phyloP scores from a whole-genome alignment of 331 rosid species.

The Pyracantha coccinea region DNA sequence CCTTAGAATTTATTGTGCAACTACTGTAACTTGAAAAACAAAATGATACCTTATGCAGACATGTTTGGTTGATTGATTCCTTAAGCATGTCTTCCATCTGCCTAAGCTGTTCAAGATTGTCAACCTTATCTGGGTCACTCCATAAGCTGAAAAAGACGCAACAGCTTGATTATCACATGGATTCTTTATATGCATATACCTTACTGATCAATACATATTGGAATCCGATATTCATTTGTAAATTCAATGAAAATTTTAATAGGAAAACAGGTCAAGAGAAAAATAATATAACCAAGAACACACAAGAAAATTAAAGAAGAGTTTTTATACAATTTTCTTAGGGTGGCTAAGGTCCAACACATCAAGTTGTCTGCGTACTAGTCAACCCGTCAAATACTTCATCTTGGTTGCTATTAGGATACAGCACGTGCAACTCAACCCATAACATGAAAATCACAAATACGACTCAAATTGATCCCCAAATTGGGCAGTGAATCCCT shows the following conservation, averaged over 20 bases:
- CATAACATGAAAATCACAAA: neutral
- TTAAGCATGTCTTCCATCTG: constrained; percentile 62
- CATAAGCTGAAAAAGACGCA: constrained; percentile 44
- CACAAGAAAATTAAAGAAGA: neutral
- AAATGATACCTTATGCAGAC: constrained; percentile 41
- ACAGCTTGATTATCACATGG: constrained; percentile 15
- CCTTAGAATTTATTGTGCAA: neutral
- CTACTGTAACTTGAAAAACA: neutral
- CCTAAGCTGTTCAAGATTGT: constrained; percentile 43
- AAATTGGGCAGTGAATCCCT: neutral
- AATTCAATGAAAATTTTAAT: neutral
- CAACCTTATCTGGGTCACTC: constrained; percentile 51
- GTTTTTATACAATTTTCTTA: neutral
- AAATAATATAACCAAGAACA: neutral
- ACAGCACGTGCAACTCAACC: neutral
- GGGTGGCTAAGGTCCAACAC: neutral
- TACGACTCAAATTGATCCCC: neutral
- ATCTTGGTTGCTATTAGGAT: neutral
- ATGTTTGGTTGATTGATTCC: constrained; percentile 47
- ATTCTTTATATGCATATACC: neutral
- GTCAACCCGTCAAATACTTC: neutral
- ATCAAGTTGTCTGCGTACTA: neutral
- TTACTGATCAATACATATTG: neutral
- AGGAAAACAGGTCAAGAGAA: neutral
- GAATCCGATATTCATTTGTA: neutral